Evolutionary conservation across 1,139 yeast genomes (phyloP).

Genomic region (Taphrina betulina): DNA sequence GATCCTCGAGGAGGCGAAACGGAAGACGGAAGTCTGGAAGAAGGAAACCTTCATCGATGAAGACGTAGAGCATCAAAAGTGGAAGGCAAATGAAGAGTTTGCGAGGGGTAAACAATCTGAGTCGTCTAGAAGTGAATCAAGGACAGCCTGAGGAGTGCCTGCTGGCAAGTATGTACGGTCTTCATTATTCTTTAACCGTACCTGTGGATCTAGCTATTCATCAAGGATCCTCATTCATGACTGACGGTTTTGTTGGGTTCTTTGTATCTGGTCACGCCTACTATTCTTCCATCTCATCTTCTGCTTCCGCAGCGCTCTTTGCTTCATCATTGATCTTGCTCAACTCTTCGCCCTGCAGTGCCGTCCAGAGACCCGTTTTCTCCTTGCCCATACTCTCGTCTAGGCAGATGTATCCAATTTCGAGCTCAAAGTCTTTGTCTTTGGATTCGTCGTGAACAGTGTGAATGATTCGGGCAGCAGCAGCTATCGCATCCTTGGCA

Average conservation of each 20-base stretch:
- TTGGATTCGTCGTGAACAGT: slow-evolving; percentile 96
- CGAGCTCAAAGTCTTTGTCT: slow-evolving; percentile 95
- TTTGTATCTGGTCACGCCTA: no score
- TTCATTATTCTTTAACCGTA: no score
- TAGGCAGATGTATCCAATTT: slow-evolving; percentile 78
- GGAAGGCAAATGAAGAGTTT: slow-evolving; percentile 31
- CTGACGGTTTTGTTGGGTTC: no score
- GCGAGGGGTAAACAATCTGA: no score
- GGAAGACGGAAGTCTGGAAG: slow-evolving; percentile 53
- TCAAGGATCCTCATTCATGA: no score
- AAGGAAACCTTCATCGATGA: slow-evolving; percentile 42
- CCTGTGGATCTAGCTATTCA: no score
- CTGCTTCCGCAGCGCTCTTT: slow-evolving; percentile 77
- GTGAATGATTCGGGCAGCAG: slow-evolving; percentile 90
- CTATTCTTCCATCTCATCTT: slow-evolving; percentile 59
- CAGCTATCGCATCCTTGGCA: slow-evolving; percentile 79
- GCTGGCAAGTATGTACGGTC: no score
- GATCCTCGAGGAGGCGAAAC: slow-evolving; percentile 50
- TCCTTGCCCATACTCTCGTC: slow-evolving; percentile 42
- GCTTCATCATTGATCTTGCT: slow-evolving; percentile 78
- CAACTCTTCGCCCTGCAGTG: slow-evolving; percentile 75
- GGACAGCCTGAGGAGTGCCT: no score
- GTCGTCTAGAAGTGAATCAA: no score
- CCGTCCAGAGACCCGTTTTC: slow-evolving; percentile 46
- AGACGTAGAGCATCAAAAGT: not conserved